A percentile compares a stretch with the other conserved stretches of the same genome.
Evolutionary conservation across 345 rosid species (phyloP).

Genomic region (Salix koriyanagi): DNA sequence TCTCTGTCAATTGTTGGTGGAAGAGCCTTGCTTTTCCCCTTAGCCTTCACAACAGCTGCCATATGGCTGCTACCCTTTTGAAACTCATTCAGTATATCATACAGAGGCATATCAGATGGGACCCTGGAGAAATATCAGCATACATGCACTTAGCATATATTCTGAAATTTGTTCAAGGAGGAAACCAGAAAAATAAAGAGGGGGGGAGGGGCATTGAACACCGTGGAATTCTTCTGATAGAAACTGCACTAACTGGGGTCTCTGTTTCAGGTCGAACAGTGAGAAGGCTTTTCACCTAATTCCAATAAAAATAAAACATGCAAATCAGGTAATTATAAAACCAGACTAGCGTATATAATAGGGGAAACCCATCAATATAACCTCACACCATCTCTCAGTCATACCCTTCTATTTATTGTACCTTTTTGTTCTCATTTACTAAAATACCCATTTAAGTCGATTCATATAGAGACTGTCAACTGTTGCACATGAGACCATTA

Average conservation of each 20-base stretch:
- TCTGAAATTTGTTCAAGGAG: background rate
- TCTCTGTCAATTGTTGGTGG: conserved; percentile 35
- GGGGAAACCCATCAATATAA: background rate
- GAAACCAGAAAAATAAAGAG: background rate
- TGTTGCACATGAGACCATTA: background rate
- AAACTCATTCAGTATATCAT: conserved; percentile 93
- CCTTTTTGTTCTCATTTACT: background rate
- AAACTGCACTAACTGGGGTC: conserved; percentile 84
- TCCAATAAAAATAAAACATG: conserved; percentile 11
- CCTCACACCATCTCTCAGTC: background rate
- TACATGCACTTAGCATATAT: conserved; percentile 8
- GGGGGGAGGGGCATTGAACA: conserved; percentile 9
- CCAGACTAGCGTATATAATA: background rate
- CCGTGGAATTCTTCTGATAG: conserved; percentile 93
- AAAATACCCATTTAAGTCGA: background rate
- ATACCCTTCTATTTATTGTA: background rate
- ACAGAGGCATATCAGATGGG: conserved; percentile 94
- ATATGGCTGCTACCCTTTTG: conserved; percentile 99
- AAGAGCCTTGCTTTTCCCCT: conserved; percentile 50
- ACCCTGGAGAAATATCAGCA: conserved; percentile 50
- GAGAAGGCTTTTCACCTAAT: conserved; percentile 89
- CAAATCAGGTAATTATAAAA: conserved; percentile 4
- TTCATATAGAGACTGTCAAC: background rate
- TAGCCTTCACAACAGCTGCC: conserved; percentile 94
- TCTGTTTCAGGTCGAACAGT: conserved; percentile 95